A percentile compares a stretch with the other conserved stretches of the same genome.
Evolutionary conservation across 139 green algal genomes (phyloP).

Genomic region (Limnomonas spitsbergensis): DNA sequence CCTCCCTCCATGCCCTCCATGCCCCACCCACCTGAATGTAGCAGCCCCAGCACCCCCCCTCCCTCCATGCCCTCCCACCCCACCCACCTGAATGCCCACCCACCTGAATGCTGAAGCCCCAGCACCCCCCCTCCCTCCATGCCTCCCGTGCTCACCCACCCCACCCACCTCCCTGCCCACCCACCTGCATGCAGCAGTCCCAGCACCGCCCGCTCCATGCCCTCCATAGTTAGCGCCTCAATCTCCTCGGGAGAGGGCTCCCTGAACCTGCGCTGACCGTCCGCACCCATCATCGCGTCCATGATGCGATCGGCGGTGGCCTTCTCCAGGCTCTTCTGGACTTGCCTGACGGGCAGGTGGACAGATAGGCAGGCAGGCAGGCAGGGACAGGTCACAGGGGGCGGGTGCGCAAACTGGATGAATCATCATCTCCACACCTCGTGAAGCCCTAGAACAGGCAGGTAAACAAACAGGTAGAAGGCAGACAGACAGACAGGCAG

Average conservation of each 20-base stretch:
- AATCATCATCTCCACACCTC: too few relatives aligned
- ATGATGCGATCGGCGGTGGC: constrained; percentile 78
- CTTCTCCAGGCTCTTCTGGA: constrained; percentile 82
- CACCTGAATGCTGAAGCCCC: background rate
- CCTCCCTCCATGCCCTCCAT: too few relatives aligned
- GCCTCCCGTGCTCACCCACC: background rate
- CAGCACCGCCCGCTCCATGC: constrained; percentile 60
- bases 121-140: background rate
- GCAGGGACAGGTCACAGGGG: too few relatives aligned
- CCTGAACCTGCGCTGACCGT: constrained; percentile 69
- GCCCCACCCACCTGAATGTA: too few relatives aligned
- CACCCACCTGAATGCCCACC: background rate
- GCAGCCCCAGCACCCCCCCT: background rate
- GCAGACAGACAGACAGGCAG: too few relatives aligned
- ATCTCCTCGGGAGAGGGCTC: constrained; percentile 81
- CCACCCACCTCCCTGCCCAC: background rate
- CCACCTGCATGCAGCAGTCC: constrained; percentile 69
- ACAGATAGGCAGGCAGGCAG: too few relatives aligned
- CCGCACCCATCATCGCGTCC: constrained; percentile 76
- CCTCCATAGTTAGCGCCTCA: constrained; percentile 79
- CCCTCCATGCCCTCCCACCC: background rate
- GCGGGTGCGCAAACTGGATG: too few relatives aligned
- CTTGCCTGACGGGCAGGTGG: constrained; percentile 17
- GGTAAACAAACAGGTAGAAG: too few relatives aligned
- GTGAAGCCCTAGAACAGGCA: too few relatives aligned